Evolutionary conservation across 306 rosid species (phyloP).

Genomic region (Lablab purpureus): DNA sequence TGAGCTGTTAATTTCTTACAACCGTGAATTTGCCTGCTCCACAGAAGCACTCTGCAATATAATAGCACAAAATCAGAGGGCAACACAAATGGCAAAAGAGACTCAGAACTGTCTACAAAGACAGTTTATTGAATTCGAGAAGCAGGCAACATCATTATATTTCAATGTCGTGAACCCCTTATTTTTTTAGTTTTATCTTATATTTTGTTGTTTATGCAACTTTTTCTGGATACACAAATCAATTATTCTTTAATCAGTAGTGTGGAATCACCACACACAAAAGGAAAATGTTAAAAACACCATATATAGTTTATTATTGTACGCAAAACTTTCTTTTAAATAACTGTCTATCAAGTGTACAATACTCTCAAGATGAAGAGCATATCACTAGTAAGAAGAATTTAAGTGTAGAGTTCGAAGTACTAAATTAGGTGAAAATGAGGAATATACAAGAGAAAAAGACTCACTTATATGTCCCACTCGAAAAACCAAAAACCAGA

Average conservation of each 20-base stretch:
- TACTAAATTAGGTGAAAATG: no score
- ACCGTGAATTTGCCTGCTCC: slow-evolving; percentile 53
- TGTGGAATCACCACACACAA: background rate
- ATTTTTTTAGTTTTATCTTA: background rate
- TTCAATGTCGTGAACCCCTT: background rate
- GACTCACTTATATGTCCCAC: no score
- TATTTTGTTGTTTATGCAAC: background rate
- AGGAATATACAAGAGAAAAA: no score
- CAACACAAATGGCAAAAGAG: background rate
- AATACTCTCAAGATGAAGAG: background rate
- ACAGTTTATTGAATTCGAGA: slow-evolving; percentile 2
- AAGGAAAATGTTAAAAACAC: background rate
- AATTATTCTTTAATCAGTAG: background rate
- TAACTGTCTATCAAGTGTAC: background rate
- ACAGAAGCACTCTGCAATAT: slow-evolving; percentile 48
- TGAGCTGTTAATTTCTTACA: slow-evolving; percentile 31
- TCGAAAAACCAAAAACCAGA: background rate
- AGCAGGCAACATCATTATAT: background rate
- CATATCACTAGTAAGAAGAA: no score
- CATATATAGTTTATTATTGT: background rate
- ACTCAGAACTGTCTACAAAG: background rate
- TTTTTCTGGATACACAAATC: background rate
- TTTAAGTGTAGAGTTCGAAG: no score
- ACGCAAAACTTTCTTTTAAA: background rate
- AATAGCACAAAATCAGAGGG: slow-evolving; percentile 39